Evolutionary conservation across 106 monocot species (phyloP).

Genomic region (Dioscorea zingiberensis): DNA sequence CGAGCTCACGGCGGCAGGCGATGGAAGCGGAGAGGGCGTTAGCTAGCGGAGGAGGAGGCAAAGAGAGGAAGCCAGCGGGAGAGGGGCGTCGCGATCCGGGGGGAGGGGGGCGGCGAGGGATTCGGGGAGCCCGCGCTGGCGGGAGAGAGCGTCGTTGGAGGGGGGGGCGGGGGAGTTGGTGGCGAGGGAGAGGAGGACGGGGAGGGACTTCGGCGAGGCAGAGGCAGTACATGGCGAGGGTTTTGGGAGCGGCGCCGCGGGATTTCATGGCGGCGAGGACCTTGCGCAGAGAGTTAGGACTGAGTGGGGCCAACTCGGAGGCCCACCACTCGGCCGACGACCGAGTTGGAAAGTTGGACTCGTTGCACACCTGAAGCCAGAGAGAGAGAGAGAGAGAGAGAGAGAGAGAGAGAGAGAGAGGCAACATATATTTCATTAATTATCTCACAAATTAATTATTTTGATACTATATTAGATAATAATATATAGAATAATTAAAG

Average conservation of each 20-base stretch:
- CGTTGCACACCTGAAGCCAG: slow-evolving; percentile 39
- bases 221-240: slow-evolving; percentile 32
- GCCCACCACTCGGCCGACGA: slow-evolving; percentile 78
- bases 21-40: slow-evolving; percentile 27
- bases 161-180: background rate
- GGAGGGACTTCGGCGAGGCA: slow-evolving; percentile 41
- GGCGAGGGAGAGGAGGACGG: slow-evolving; percentile 22
- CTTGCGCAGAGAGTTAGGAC: slow-evolving; percentile 34
- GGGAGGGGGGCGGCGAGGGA: slow-evolving; percentile 39
- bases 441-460: no score
- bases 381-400: background rate
- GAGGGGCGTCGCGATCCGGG: slow-evolving; percentile 14
- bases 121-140: slow-evolving; percentile 26
- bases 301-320: slow-evolving; percentile 37
- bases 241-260: slow-evolving; percentile 29
- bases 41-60: slow-evolving; percentile 64
- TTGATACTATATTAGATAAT: no score
- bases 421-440: no score
- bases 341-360: slow-evolving; percentile 45
- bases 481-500: no score
- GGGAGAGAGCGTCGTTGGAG: background rate
- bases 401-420: no score
- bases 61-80: slow-evolving; percentile 58
- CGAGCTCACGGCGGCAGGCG: slow-evolving; percentile 38
- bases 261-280: slow-evolving; percentile 40